Conservation (phyloP, 441 rosid genomes). For the Iberis amara region DNA sequence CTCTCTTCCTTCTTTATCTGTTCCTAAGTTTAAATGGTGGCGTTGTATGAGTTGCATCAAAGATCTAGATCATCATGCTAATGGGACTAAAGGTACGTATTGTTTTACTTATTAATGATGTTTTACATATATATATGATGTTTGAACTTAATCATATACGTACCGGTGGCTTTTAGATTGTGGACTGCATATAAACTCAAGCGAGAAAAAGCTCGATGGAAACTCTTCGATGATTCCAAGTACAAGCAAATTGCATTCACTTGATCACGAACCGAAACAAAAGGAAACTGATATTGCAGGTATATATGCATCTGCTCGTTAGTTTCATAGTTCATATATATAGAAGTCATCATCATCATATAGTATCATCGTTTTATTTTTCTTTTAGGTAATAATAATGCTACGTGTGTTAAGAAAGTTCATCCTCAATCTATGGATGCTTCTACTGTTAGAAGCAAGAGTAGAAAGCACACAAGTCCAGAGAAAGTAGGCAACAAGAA, state of each 20-base stretch:
- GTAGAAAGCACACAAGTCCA: slow-evolving; percentile 12
- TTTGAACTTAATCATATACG: not conserved
- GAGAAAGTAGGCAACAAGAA: slow-evolving; percentile 24
- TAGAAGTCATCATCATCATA: not conserved
- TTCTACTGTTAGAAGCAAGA: slow-evolving; percentile 20
- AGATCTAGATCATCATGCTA: slow-evolving; percentile 33
- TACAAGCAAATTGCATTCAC: slow-evolving; percentile 16
- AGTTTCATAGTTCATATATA: slow-evolving; percentile 6
- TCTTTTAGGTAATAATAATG: slow-evolving; percentile 18
- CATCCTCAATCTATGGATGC: slow-evolving; percentile 1
- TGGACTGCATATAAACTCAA: slow-evolving; percentile 28
- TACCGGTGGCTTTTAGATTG: slow-evolving; percentile 27
- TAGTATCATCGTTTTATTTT: slow-evolving; percentile 2
- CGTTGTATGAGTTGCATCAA: slow-evolving; percentile 49
- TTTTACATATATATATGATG: too few species aligned
- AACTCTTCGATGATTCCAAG: slow-evolving; percentile 27
- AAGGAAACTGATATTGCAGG: slow-evolving; percentile 35
- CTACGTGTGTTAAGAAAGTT: slow-evolving; percentile 7
- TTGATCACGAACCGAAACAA: slow-evolving; percentile 33
- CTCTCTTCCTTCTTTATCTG: slow-evolving; percentile 54
- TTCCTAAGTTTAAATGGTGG: slow-evolving; percentile 72
- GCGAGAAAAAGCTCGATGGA: slow-evolving; percentile 32
- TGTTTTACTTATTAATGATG: too few species aligned
- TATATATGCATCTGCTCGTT: slow-evolving; percentile 29
- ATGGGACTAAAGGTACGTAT: slow-evolving; percentile 20